Base-by-base conservation (phyloP, 2,329 filamentous ascomycete genomes). In the Byssoonygena ceratinophila region DNA sequence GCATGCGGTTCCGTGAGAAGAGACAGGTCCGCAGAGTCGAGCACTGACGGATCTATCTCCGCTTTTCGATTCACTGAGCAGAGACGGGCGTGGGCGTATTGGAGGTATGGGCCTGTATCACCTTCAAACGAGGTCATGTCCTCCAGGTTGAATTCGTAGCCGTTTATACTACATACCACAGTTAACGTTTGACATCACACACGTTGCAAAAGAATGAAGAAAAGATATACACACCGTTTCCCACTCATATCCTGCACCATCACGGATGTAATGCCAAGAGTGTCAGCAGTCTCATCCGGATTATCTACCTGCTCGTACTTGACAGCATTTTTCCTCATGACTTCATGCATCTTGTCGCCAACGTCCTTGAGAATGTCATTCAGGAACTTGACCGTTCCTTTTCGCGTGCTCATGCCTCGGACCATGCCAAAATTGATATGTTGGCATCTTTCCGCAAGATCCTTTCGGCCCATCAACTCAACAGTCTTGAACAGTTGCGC, bases 231-330 rank as follows among this genome's bases (percentile, higher is more conserved):
- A 59, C 70, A 84, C 83, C 87, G 81, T 80, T 96, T 97, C 67
- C 91, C 92, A 59, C 81, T 85, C 88, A 97, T 95, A 65, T 97
- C 92, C 71, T 97, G 91, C 18, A 95, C 88, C 89, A 97, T 97
- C 65, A 97, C 91, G 64, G 86, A 85, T 58, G 85, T 90, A 66
- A 97, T 96, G 58, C 91, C 92, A 2, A 97, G 79, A 9, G 80
- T 87, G 71, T 97, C 92, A 56, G 92, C 89, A 8, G 83, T 85
- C 51, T 80, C 78, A 51, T 81, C 82, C 0, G 91, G 91, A 67
- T 97, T 76, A 63, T 84, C 85, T 18, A 98, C 84, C 70, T 96
- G 89, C 53, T 81, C 73, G 70, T 97, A 98, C 76, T 98, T 98
- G 64, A 79, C 76, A 62, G 85, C 78, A 68, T 97, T 97, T 74